phyloP scores from a whole-genome alignment of 1,284 basidiomycete genomes.

The Irpex sp. region DNA sequence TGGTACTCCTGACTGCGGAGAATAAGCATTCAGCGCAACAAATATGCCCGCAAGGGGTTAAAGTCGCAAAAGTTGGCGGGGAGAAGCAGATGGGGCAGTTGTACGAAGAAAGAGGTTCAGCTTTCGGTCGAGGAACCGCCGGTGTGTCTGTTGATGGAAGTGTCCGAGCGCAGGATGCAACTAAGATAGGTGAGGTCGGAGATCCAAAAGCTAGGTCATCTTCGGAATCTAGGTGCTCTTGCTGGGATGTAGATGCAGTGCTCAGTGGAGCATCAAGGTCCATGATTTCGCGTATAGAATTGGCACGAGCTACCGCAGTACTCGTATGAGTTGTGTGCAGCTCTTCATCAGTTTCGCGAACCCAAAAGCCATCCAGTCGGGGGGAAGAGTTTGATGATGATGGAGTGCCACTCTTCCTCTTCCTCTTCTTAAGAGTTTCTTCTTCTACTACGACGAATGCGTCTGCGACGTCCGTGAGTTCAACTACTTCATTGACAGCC shows the following conservation, averaged over 20 bases:
- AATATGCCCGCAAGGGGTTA: slow-evolving; percentile 77
- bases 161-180: not conserved
- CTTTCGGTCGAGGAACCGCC: not conserved
- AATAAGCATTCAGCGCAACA: slow-evolving; percentile 76
- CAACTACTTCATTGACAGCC: too few species aligned
- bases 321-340: not conserved
- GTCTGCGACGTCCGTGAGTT: too few species aligned
- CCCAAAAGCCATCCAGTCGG: not conserved
- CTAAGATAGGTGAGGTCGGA: not conserved
- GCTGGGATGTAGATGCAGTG: not conserved
- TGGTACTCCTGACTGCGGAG: slow-evolving; percentile 61
- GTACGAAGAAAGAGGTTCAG: slow-evolving; percentile 58
- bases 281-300: not conserved
- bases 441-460: too few species aligned
- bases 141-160: not conserved
- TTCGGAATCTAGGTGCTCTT: not conserved
- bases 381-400: not conserved
- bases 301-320: not conserved
- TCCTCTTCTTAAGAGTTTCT: not conserved
- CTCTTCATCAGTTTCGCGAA: not conserved
- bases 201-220: not conserved
- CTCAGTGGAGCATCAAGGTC: not conserved
- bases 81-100: slow-evolving; percentile 77
- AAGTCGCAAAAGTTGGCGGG: slow-evolving; percentile 66
- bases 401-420: not conserved